Evolutionary conservation across 2,329 filamentous ascomycete species (phyloP).

Genomic region (Dissoconium aciculare): DNA sequence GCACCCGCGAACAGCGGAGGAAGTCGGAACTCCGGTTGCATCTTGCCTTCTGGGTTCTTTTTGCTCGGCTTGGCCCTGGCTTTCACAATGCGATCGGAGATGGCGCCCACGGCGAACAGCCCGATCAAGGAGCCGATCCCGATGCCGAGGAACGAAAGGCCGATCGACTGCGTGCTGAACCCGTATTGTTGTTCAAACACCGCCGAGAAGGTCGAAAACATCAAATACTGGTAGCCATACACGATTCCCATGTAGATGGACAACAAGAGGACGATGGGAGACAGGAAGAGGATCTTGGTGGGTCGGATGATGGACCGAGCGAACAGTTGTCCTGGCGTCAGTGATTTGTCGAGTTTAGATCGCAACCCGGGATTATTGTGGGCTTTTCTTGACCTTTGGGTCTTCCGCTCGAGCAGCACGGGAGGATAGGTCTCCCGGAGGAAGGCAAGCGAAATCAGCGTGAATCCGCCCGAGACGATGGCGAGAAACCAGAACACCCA

Average conservation of each 20-base stretch:
- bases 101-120: background rate
- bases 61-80: too few species aligned
- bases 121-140: constrained; percentile 2
- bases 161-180: constrained; percentile 1
- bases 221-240: constrained; percentile 24
- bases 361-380: background rate
- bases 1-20: constrained; percentile 12
- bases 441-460: constrained; percentile 33
- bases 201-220: constrained; percentile 2
- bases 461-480: constrained; percentile 43
- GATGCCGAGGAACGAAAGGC: constrained; percentile 4
- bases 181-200: constrained; percentile 2
- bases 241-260: constrained; percentile 31
- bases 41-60: constrained; percentile 25
- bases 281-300: constrained; percentile 28
- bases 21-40: constrained; percentile 32
- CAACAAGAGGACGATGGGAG: constrained; percentile 37
- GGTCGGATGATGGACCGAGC: constrained; percentile 31
- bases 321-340: background rate
- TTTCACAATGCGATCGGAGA: background rate
- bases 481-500: constrained; percentile 54
- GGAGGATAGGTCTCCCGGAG: background rate
- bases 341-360: background rate
- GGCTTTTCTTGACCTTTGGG: background rate
- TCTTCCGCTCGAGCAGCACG: background rate